Conservation (phyloP, 768 basidiomycete genomes). For the Baorangia bicolor region DNA sequence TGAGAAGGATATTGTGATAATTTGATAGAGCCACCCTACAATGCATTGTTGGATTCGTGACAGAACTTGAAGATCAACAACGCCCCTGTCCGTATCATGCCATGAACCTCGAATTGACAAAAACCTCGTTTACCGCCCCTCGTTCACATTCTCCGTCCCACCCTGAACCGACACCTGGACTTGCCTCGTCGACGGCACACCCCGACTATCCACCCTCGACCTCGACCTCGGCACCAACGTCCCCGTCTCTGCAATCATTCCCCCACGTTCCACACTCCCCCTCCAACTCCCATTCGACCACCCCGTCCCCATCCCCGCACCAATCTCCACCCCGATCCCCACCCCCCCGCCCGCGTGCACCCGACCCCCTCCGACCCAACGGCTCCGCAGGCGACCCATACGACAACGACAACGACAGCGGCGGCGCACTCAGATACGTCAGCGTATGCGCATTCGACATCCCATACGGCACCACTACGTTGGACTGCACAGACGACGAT, state of each 20-base stretch:
- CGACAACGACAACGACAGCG: conserved; percentile 76
- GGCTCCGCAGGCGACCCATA: conserved; percentile 71
- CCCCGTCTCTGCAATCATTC: conserved; percentile 68
- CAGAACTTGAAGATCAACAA: too few relatives aligned
- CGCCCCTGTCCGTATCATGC: not conserved
- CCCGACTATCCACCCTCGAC: conserved; percentile 45
- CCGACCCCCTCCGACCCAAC: conserved; percentile 52
- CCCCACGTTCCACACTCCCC: conserved; percentile 61
- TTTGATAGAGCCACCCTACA: too few relatives aligned
- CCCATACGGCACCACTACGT: conserved; percentile 16
- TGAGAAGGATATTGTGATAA: too few relatives aligned
- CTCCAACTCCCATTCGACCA: conserved; percentile 41
- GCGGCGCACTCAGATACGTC: conserved; percentile 81
- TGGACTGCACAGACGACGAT: conserved; percentile 36
- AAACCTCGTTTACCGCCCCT: not conserved
- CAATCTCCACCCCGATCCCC: not conserved
- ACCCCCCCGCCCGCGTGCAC: conserved; percentile 35
- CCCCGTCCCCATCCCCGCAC: not conserved
- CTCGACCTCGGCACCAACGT: conserved; percentile 47
- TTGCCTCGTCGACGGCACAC: conserved; percentile 33
- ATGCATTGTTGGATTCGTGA: not conserved
- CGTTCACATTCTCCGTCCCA: not conserved
- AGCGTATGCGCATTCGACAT: conserved; percentile 40
- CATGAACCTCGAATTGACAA: too few relatives aligned
- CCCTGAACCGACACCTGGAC: conserved; percentile 27